Conservation (phyloP, 2,329 filamentous ascomycete species). For the Rosellinia necatrix region DNA sequence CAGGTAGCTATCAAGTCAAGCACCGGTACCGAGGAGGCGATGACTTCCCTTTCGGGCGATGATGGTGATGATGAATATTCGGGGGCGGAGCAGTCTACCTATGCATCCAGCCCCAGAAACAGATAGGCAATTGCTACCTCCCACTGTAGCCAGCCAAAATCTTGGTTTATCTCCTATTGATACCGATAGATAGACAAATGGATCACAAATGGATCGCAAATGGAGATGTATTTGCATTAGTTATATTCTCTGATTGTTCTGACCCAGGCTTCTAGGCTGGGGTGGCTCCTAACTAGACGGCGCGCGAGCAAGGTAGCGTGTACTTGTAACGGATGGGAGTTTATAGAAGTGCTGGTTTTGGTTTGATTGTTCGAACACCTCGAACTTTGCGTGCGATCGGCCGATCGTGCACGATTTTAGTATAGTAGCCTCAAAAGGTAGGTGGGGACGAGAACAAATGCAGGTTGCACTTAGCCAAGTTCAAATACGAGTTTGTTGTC, state of each 20-base stretch:
- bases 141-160: no score
- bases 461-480: constrained; percentile 25
- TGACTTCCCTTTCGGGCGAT: constrained; percentile 17
- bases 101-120: not conserved
- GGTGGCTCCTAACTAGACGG: no score
- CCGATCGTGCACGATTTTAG: constrained; percentile 33
- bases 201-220: constrained; percentile 22
- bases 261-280: no score
- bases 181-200: not conserved
- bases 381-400: constrained; percentile 24
- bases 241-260: not conserved
- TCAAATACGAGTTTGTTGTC: constrained; percentile 32
- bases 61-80: constrained; percentile 30
- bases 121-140: not conserved
- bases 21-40: no score
- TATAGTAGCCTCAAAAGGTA: constrained; percentile 33
- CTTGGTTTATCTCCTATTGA: not conserved
- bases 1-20: no score
- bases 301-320: no score
- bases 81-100: constrained; percentile 22
- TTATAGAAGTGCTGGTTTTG: no score
- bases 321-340: no score
- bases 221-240: no score
- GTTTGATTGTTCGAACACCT: no score
- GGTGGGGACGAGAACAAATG: constrained; percentile 26